Evolutionary conservation across 768 basidiomycete species (phyloP), one percentile per base, ranked within the genome.

Genomic region (Strobilomyces echinocephalus): DNA sequence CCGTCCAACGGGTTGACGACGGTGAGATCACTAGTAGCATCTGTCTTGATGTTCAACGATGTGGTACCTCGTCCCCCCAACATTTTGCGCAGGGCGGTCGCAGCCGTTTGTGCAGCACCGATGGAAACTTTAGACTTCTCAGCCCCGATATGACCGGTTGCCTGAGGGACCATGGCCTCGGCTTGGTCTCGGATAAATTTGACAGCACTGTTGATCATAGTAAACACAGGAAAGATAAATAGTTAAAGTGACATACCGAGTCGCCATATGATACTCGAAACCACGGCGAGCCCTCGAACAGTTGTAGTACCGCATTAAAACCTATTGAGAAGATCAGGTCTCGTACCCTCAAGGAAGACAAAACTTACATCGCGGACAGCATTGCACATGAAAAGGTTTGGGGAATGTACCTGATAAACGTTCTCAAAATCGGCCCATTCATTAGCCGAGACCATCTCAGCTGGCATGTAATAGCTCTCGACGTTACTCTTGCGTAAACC

Each of bases 161-260:
- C 46, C n/a, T 54, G 59, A 21, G 35, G 53, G 21, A 54, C 46
- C 59, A 54, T 62, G 16, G 76, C 74, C 58, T 81, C 77, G 10
- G 87, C 86, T 73, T 93, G 88, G 61, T 94, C 90, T 49, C 87
- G 80, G 54, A 95, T 89, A 70, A 90, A 92, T 67, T 90, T 89
- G 43, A 93, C 85, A 44, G 89, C 89, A 35, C 87, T 90, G 50
- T 46, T 38, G 26, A 39, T 24, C 46, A 24, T 28, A 38, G 46
- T 55, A 24, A 59, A 58, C 30, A 55, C 45, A 39, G 18, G 46
- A 44, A 55, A 52, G 21, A 52, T 14, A 50, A 24, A 18, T 18
- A 36, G 8, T 48, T 51, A 39, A n/a, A 11, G 4, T 43, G 28
- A 63, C 81, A 60, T 68, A 89, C 87, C 85, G 82, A 12, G 88